Conservation (phyloP, 2,329 filamentous ascomycete genomes). For the Tetracladium maxilliforme region DNA sequence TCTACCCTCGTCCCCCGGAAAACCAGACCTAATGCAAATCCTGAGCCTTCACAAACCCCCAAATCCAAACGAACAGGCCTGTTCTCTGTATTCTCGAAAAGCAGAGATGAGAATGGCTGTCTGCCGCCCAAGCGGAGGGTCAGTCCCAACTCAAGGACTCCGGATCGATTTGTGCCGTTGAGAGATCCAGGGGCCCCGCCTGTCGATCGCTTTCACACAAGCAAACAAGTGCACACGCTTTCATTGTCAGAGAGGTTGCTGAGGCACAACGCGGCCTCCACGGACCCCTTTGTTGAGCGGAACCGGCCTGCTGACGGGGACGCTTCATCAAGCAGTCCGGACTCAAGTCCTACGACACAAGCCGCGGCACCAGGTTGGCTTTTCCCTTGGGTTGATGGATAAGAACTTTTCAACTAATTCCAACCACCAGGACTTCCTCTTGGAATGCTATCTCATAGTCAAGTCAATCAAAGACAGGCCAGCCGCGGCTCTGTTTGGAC, state of each 20-base stretch:
- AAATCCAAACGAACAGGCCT: not conserved
- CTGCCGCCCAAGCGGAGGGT: not conserved
- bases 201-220: constrained; percentile 31
- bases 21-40: too few species aligned
- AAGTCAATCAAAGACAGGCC: constrained; percentile 23
- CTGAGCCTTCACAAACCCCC: not conserved
- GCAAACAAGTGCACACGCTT: constrained; percentile 28
- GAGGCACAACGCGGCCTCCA: constrained; percentile 23
- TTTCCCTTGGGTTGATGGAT: too few species aligned
- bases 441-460: constrained; percentile 1
- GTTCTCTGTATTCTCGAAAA: not conserved
- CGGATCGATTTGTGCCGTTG: constrained; percentile 44
- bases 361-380: too few species aligned
- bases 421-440: constrained; percentile 2
- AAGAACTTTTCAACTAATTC: too few species aligned
- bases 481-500: constrained; percentile 64
- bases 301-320: too few species aligned
- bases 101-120: too few species aligned
- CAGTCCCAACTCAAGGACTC: constrained; percentile 14
- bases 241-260: constrained; percentile 27
- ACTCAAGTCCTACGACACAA: too few species aligned
- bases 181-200: constrained; percentile 22
- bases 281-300: too few species aligned
- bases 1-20: too few species aligned
- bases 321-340: too few species aligned